Evolutionary conservation across 768 basidiomycete species (phyloP), one percentile per base, ranked within the genome.

Genomic region (Leucocoprinus leucothites): DNA sequence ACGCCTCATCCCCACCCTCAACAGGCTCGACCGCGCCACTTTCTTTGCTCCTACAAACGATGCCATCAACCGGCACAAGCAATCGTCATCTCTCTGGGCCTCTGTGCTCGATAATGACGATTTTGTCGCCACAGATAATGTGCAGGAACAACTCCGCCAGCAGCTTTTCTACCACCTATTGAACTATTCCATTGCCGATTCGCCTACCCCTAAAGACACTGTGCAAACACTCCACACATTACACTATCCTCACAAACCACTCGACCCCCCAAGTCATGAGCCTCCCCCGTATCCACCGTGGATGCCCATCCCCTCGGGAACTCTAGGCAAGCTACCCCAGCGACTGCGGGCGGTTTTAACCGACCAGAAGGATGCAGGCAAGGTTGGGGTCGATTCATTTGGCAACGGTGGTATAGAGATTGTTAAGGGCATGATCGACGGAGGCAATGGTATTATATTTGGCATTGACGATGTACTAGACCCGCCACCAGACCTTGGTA

Each of bases 1-100:
- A 3, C 85, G 86, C 57, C 86, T 98, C 59, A 85, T 99, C 51
- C 97, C 97, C 1, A 92, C 91, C 5, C 79, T 99, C 60, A 97
- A 96, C 69, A 84, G 77, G 60, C 84, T 99, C 60, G 85, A 89
- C 56, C 82, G 77, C 38, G 80, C 80, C 66, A 97, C 97, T 24
- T 68, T 99, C 45, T 98, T 98, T 64, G 97, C 97, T 1, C 97
- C 97, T 1, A 97, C 92, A 18, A 95, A 99, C 71, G 86, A 92
- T 56, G 97, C 97, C 31, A 82, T 95, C 60, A 70, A 81, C 58
- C 78, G 75, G 24, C 76, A 84, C 58, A 61, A 3, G 6, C 40
- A 41, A 19, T 41, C 71, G 13, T 64, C 76, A 48, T 60, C 68
- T 36, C 58, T 77, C n/a, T 78, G 78, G 74, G 60, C 60, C 9